phyloP scores from a whole-genome alignment of 306 rosid genomes.

The Quercus engelmannii region DNA sequence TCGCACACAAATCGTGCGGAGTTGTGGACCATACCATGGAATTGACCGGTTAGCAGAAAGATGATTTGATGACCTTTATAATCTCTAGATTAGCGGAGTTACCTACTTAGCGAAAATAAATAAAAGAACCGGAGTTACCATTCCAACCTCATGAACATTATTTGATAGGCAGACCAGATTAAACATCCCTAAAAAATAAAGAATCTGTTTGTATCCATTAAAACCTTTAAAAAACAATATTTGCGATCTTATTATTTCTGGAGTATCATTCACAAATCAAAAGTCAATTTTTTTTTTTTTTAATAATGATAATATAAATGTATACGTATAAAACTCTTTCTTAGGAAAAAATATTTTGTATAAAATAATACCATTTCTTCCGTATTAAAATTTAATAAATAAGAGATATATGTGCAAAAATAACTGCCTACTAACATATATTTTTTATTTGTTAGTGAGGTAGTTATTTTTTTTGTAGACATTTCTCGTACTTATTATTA shows the following conservation, averaged over 20 bases:
- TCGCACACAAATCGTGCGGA: neutral
- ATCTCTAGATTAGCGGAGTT: neutral
- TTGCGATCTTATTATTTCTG: neutral
- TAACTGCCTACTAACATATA: no score
- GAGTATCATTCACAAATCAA: neutral
- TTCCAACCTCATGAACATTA: no score
- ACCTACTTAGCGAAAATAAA: no score
- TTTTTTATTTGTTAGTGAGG: no score
- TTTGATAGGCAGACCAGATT: neutral
- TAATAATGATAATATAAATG: no score
- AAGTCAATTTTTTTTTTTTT: no score
- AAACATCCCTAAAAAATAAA: neutral
- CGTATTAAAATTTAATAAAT: no score
- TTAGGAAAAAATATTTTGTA: no score
- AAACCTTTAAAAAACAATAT: neutral
- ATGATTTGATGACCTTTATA: neutral
- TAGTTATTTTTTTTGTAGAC: no score
- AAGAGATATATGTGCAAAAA: no score
- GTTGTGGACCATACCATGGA: neutral
- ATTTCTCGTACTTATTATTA: no score
- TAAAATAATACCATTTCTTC: fast-evolving
- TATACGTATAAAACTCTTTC: no score
- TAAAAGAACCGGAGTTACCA: neutral
- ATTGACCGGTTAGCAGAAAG: constrained; percentile 3
- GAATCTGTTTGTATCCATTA: neutral